Evolutionary conservation across 1,284 basidiomycete species (phyloP).

Genomic region (Papiliotrema fonsecae): DNA sequence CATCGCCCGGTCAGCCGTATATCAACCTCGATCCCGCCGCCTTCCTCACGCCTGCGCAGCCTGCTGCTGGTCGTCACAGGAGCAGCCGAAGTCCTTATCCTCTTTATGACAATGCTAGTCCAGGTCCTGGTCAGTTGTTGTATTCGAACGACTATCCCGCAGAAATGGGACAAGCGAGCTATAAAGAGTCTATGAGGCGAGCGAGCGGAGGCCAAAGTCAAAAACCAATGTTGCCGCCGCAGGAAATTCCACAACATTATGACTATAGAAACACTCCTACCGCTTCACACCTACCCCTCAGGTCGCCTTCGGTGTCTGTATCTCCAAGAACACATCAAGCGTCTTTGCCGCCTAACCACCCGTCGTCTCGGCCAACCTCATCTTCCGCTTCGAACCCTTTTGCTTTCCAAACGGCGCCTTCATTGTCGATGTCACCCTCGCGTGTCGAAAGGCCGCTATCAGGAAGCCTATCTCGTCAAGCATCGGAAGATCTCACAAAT

Average conservation of each 20-base stretch:
- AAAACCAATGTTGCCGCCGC: constrained; percentile 32
- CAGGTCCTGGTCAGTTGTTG: neutral
- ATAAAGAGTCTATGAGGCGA: neutral
- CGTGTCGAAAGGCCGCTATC: constrained; percentile 14
- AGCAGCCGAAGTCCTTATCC: neutral
- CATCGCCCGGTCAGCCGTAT: constrained; percentile 18
- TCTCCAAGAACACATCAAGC: constrained; percentile 28
- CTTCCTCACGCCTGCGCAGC: constrained; percentile 23
- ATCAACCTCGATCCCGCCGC: constrained; percentile 19
- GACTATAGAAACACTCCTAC: constrained; percentile 18
- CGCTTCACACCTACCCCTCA: constrained; percentile 12
- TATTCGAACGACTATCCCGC: neutral
- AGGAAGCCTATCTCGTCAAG: constrained; percentile 8
- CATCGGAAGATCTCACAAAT: neutral
- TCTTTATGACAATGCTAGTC: neutral
- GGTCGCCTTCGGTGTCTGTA: constrained; percentile 37
- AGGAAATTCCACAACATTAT: constrained; percentile 17
- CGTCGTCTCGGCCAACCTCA: constrained; percentile 29
- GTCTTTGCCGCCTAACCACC: constrained; percentile 8
- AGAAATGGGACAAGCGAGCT: neutral
- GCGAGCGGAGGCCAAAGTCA: constrained; percentile 9
- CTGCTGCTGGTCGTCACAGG: constrained; percentile 5
- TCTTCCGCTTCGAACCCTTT: constrained; percentile 21
- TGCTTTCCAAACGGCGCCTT: constrained; percentile 11
- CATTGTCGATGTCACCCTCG: constrained; percentile 20